phyloP scores from a whole-genome alignment of 441 rosid genomes.

The Daphne laureola region DNA sequence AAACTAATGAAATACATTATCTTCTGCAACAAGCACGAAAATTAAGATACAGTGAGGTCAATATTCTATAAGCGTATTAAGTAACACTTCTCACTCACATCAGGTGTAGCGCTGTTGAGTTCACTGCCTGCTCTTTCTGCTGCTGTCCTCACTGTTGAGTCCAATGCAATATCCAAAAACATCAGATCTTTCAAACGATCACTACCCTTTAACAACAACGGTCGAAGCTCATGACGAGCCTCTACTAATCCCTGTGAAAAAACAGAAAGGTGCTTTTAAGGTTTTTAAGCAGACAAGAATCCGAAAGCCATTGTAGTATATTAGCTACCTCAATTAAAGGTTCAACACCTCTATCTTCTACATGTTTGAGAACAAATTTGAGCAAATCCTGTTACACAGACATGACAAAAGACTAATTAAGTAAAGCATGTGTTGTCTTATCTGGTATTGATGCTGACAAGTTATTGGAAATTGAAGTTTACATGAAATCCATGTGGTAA shows the following conservation, averaged over 20 bases:
- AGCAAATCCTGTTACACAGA: constrained; percentile 64
- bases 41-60: constrained; percentile 13
- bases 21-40: constrained; percentile 49
- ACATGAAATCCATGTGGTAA: constrained; percentile 76
- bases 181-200: constrained; percentile 90
- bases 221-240: constrained; percentile 93
- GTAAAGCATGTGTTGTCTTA: too few species aligned
- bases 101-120: constrained; percentile 72
- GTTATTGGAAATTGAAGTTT: constrained; percentile 29
- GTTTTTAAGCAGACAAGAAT: too few species aligned
- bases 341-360: constrained; percentile 88
- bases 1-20: constrained; percentile 72
- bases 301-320: too few species aligned
- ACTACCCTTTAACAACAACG: constrained; percentile 55
- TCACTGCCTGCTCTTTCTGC: constrained; percentile 93
- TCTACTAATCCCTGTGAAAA: constrained; percentile 75
- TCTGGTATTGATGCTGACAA: constrained; percentile 21
- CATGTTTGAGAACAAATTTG: constrained; percentile 64
- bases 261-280: background rate
- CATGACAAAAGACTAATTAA: constrained; percentile 7
- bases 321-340: constrained; percentile 77
- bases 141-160: constrained; percentile 92
- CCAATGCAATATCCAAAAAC: constrained; percentile 91
- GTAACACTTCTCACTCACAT: too few species aligned
- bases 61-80: constrained; percentile 12